Conservation (phyloP, 73 alveolate species). For the Paramecium biaurelia region DNA sequence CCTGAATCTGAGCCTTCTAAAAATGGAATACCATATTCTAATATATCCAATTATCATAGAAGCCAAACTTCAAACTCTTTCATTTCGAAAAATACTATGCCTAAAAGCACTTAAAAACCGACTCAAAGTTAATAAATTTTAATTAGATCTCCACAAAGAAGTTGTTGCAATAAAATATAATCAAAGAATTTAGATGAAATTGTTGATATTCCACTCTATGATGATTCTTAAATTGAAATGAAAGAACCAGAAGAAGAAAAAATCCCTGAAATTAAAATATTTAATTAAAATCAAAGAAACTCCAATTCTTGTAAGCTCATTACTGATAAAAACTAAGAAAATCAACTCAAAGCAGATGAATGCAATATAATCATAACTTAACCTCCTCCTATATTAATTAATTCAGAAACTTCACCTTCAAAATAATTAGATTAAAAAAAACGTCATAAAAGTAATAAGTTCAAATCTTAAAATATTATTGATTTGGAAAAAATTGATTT, state of each 20-base stretch:
- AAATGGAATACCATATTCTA: not conserved
- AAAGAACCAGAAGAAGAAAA: conserved; percentile 12
- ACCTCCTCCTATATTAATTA: not conserved
- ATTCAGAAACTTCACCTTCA: not conserved
- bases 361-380: not conserved
- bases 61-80: not conserved
- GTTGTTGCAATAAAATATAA: not conserved
- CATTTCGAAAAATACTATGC: not conserved
- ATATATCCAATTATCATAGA: not conserved
- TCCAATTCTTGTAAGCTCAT: too few species aligned
- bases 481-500: not conserved
- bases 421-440: not conserved
- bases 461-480: not conserved
- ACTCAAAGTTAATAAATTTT: not conserved
- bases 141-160: not conserved
- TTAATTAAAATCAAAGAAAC: not conserved
- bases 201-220: not conserved
- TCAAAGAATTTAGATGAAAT: not conserved
- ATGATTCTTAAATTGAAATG: not conserved
- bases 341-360: not conserved
- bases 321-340: not conserved
- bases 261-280: not conserved
- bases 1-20: conserved; percentile 40
- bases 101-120: not conserved
- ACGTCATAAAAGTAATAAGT: not conserved